Conservation (phyloP, 2,329 filamentous ascomycete species). For the Cladosporium sp. region DNA sequence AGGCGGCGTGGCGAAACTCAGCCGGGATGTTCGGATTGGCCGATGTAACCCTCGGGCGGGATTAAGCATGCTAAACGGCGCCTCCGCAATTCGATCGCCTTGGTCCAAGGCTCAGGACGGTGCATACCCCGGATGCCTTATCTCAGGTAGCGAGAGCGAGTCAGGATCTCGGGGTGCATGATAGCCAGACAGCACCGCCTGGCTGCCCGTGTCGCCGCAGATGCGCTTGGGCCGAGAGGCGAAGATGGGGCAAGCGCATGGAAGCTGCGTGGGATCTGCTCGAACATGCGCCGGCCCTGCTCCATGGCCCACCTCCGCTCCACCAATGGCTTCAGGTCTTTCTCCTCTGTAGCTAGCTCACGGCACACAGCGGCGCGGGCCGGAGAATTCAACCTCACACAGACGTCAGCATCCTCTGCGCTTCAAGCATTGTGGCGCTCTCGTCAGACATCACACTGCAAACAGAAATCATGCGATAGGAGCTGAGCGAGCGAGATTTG, state of each 20-base stretch:
- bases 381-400: neutral
- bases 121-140: neutral
- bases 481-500: neutral
- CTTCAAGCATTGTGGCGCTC: too few relatives aligned
- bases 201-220: too few relatives aligned
- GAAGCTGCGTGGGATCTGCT: too few relatives aligned
- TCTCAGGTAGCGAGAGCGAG: neutral
- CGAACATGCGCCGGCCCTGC: too few relatives aligned
- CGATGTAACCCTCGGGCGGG: conserved; percentile 8
- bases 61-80: neutral
- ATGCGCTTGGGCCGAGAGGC: too few relatives aligned
- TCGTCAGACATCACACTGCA: too few relatives aligned
- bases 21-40: conserved; percentile 27
- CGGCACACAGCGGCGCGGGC: neutral
- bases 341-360: neutral
- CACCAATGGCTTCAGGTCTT: too few relatives aligned
- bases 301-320: too few relatives aligned
- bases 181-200: too few relatives aligned
- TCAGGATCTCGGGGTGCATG: neutral
- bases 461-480: too few relatives aligned
- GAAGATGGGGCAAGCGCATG: too few relatives aligned
- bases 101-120: neutral
- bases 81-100: neutral
- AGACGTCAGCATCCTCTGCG: too few relatives aligned
- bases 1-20: conserved; percentile 36